Base-by-base conservation (phyloP, 305 asterid genomes). In the Fraxinus angustifolia region DNA sequence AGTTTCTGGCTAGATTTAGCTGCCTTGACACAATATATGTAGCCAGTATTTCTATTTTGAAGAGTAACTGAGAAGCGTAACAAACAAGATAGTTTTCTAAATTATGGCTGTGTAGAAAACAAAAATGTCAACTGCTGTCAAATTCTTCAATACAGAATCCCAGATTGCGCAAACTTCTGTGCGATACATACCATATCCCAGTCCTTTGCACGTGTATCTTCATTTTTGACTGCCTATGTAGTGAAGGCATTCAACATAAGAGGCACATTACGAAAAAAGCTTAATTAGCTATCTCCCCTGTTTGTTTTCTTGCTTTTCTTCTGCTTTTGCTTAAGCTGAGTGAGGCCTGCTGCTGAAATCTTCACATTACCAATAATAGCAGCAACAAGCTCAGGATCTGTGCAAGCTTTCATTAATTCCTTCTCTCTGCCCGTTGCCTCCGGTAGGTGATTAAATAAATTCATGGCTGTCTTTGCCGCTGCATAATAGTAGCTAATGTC, bases 401-500 rank as follows among this genome's bases (percentile, higher is more conserved):
- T 93, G 90, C 97, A 92, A 8, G 95, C 98, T 91, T 95, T 95
- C 97, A 95, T 95, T 82, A 95, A 70, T 86, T 95, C 99, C 89
- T 92, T 95, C 87, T 95, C 98, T 85, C 99, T 88, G 75, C 73
- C 86, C 35, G 94, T 86, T 19, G 99, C 91, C 82, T 93, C 99
- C 0, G 90, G 76, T 89, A 90, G 89, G 87, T 91, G 98, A 80
- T 91, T 80, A 78, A 93, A 95, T 90, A 93, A 88, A 86, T 87
- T 92, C 94, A 93, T 92, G 33, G 97, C 94, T 2, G 93, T 91
- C 88, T 95, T 95, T 17, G 95, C 99, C 88, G 99, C 99, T 95
- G 97, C 85, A 85, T 40, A 16, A 35, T 19, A 56, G 50, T 58
- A 42, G 14, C 33, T 30, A 10, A 12, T 68, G 48, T 62, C 42